A percentile compares a stretch with the other conserved stretches of the same genome.
These are phyloP conservation scores for Papilionanthe hybrid DNA, from an alignment of 116 monocot species.

Conservation along the genomic window DNA sequence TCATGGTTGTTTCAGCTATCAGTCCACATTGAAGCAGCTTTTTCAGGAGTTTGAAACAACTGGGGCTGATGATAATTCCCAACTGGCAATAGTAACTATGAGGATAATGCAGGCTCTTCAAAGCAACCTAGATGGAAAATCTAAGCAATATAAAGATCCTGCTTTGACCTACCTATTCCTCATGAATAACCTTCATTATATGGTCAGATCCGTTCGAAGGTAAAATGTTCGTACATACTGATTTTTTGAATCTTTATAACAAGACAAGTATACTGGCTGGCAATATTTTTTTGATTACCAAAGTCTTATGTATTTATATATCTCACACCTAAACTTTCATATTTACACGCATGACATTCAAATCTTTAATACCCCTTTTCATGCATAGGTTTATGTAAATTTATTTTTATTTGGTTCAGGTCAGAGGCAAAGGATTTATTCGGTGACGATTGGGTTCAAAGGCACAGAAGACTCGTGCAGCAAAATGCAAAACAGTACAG, in stretches of 20 bases:
- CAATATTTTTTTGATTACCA: background rate
- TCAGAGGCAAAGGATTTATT: constrained; percentile 93
- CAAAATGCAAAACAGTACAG: constrained; percentile 92
- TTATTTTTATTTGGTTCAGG: constrained; percentile 20
- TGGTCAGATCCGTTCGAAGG: constrained; percentile 95
- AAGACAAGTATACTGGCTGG: background rate
- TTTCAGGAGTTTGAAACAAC: constrained; percentile 50
- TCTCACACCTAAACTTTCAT: too few species aligned
- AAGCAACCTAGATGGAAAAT: constrained; percentile 80
- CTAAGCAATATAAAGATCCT: constrained; percentile 91
- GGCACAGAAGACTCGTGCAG: constrained; percentile 91
- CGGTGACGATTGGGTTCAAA: constrained; percentile 96
- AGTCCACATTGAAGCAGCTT: constrained; percentile 55
- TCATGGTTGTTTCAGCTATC: constrained; percentile 31
- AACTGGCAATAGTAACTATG: constrained; percentile 71
- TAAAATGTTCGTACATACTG: constrained; percentile 20
- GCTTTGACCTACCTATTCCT: constrained; percentile 75
- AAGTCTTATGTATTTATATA: too few species aligned
- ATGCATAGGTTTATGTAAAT: too few species aligned
- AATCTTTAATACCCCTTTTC: too few species aligned
- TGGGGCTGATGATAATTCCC: constrained; percentile 31
- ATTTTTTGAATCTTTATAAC: background rate
- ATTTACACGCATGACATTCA: too few species aligned
- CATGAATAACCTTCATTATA: constrained; percentile 97
- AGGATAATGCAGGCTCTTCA: constrained; percentile 95